Conservation (phyloP, 2,329 filamentous ascomycete species). For the Gremmenia infestans region DNA sequence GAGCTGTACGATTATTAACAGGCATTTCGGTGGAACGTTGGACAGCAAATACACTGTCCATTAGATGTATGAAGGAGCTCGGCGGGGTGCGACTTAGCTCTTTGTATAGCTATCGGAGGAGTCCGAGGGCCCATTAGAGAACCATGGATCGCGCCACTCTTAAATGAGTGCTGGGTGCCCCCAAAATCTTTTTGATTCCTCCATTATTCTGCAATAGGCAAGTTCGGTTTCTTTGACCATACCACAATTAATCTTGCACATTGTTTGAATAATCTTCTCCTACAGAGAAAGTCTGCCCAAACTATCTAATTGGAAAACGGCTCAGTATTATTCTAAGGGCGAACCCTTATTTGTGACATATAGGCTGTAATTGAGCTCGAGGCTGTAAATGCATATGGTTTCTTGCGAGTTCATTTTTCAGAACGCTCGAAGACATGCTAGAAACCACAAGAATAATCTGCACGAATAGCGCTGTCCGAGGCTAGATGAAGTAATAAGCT, state of each 20-base stretch:
- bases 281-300: not conserved
- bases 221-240: not conserved
- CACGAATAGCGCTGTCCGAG: not conserved
- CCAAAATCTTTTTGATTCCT: too few species aligned
- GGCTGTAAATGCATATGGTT: not conserved
- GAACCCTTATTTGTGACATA: not conserved
- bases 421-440: not conserved
- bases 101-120: not conserved
- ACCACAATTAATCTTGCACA: not conserved
- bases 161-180: too few species aligned
- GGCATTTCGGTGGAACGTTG: not conserved
- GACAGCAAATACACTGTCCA: not conserved
- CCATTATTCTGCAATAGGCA: too few species aligned
- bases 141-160: not conserved
- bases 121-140: not conserved
- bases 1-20: slow-evolving; percentile 18
- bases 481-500: not conserved
- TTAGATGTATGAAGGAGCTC: too few species aligned
- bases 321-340: not conserved
- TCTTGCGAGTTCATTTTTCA: not conserved
- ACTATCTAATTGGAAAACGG: not conserved
- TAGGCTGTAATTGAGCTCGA: not conserved
- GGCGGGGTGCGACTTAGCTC: not conserved
- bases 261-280: not conserved
- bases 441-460: not conserved